Evolutionary conservation across 2,329 filamentous ascomycete genomes (phyloP).

Genomic region (Fusarium sarcochroum): DNA sequence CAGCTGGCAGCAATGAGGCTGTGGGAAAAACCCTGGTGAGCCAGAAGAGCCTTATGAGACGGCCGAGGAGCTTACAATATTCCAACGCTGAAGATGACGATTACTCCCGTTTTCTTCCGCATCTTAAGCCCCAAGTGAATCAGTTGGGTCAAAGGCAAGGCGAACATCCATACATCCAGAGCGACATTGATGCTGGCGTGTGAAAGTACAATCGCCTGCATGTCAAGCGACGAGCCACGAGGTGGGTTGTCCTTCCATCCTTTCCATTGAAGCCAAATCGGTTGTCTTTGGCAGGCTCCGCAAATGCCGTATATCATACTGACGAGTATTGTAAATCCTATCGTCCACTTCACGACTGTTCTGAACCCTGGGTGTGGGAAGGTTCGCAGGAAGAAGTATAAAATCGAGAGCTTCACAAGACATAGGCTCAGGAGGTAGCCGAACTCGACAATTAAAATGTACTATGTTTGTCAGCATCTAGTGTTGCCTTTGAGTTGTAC

Average conservation of each 20-base stretch:
- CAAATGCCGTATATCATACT: background rate
- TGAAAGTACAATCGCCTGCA: background rate
- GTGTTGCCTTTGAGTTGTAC: accelerated
- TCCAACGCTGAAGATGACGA: conserved; percentile 7
- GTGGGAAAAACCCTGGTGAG: background rate
- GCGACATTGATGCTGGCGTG: background rate
- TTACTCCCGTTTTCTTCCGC: conserved; percentile 2
- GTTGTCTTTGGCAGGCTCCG: background rate
- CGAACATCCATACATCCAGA: conserved; percentile 20
- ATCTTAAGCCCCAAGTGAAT: background rate
- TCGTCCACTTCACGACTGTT: background rate
- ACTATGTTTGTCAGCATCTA: background rate
- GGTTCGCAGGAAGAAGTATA: conserved; percentile 8
- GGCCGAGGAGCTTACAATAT: conserved; percentile 4
- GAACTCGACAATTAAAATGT: background rate
- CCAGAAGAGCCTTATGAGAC: accelerated
- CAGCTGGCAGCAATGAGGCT: conserved; percentile 21
- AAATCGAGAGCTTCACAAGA: conserved; percentile 13
- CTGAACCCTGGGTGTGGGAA: background rate
- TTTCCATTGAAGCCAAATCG: background rate
- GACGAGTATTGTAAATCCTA: background rate
- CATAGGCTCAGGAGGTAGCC: conserved; percentile 6
- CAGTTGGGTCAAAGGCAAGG: conserved; percentile 4
- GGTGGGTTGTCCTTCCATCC: background rate
- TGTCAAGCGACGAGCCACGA: background rate